Evolutionary conservation across 164 flowering plant genomes (phyloP).

Genomic region (Cinnamomum chago): DNA sequence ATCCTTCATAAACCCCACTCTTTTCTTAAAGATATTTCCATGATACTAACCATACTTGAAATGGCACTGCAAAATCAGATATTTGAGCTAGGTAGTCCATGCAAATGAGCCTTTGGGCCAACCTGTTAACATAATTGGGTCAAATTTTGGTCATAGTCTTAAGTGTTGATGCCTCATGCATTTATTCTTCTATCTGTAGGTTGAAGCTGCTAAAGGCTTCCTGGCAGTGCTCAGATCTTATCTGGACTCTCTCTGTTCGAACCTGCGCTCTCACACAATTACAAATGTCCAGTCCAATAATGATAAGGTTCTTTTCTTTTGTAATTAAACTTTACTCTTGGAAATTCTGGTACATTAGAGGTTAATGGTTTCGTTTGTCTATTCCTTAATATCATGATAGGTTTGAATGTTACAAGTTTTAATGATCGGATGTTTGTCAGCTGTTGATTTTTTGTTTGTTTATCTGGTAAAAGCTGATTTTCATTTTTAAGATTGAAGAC

Average conservation of each 20-base stretch:
- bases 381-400: background rate
- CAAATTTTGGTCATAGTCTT: background rate
- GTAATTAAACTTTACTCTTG: background rate
- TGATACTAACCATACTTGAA: too few species aligned
- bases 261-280: constrained; percentile 91
- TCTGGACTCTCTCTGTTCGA: constrained; percentile 85
- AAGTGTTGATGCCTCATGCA: constrained; percentile 1
- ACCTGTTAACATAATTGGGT: background rate
- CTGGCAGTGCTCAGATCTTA: constrained; percentile 64
- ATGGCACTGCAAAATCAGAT: too few species aligned
- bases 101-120: too few species aligned
- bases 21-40: too few species aligned
- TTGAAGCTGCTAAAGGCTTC: constrained; percentile 89
- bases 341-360: background rate
- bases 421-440: background rate
- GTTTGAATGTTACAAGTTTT: background rate
- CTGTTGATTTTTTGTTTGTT: background rate
- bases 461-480: too few species aligned
- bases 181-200: constrained; percentile 32
- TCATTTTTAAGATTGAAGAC: background rate
- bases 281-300: constrained; percentile 95
- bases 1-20: too few species aligned
- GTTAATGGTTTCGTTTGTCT: background rate
- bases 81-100: too few species aligned
- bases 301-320: constrained; percentile 68